Conservation (phyloP, 2,329 filamentous ascomycete species). For the Trichoderma semiorbis region DNA sequence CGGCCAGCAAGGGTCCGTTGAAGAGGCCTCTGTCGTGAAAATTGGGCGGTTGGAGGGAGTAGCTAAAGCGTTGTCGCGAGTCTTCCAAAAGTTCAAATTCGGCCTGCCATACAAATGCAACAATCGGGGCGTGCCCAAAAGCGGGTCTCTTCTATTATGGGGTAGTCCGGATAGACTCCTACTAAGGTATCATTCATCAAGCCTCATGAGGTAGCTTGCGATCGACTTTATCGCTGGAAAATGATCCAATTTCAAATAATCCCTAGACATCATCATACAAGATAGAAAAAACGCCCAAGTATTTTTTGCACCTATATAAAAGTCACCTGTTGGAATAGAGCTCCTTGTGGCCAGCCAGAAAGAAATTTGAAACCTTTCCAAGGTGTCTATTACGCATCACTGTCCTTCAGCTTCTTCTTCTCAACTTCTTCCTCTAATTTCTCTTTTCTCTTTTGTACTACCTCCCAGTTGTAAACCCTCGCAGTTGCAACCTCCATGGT, state of each 20-base stretch:
- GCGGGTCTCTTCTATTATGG: neutral
- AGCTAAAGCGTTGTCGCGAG: neutral
- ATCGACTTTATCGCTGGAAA: neutral
- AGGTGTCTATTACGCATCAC: slow-evolving; percentile 24
- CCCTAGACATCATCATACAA: neutral
- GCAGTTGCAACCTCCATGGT: slow-evolving; percentile 96
- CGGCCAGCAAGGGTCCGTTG: slow-evolving; percentile 7
- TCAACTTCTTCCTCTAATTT: slow-evolving; percentile 61
- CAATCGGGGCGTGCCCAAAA: slow-evolving; percentile 24
- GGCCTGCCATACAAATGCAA: slow-evolving; percentile 26
- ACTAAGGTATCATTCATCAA: neutral
- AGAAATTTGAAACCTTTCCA: neutral
- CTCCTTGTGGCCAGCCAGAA: slow-evolving; percentile 2
- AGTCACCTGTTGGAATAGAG: neutral
- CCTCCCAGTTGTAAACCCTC: slow-evolving; percentile 99
- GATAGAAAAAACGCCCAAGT: slow-evolving; percentile 1
- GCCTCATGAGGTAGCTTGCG: neutral
- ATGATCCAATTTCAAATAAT: neutral
- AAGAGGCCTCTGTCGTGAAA: slow-evolving; percentile 7
- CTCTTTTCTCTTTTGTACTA: slow-evolving; percentile 91
- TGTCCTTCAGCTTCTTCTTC: slow-evolving; percentile 39
- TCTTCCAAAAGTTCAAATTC: slow-evolving; percentile 17
- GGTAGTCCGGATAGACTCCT: neutral
- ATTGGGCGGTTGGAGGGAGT: neutral
- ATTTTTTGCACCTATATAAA: neutral